Evolutionary conservation across 352 stramenopile species (phyloP).

Genomic region (Aphanomyces cochlioides): DNA sequence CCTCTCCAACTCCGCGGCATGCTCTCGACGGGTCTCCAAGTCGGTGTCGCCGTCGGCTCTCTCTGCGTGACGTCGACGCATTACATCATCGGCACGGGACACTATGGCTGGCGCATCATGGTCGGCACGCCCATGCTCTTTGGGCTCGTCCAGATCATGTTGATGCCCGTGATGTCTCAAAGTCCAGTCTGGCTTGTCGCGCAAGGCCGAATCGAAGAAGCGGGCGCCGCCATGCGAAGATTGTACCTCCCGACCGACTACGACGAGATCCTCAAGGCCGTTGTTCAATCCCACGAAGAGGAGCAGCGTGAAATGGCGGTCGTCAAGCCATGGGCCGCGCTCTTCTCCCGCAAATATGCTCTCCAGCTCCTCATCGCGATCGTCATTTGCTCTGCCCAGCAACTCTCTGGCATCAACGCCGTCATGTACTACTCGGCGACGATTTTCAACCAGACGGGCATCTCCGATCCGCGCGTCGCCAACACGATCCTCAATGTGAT

Average conservation of each 20-base stretch:
- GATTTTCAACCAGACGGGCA: conserved; percentile 56
- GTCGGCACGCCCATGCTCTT: conserved; percentile 53
- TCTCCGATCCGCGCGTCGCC: conserved; percentile 53
- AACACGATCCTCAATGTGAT: conserved; percentile 58
- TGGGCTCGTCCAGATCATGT: conserved; percentile 39
- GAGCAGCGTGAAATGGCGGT: conserved; percentile 6
- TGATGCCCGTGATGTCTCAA: conserved; percentile 30
- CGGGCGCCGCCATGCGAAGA: neutral
- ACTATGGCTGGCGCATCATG: conserved; percentile 38
- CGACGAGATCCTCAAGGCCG: conserved; percentile 3
- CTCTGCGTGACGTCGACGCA: conserved; percentile 44
- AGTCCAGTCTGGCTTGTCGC: conserved; percentile 22
- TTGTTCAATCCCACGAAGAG: conserved; percentile 20
- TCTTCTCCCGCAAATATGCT: conserved; percentile 31
- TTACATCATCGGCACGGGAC: conserved; percentile 36
- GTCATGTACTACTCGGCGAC: conserved; percentile 69
- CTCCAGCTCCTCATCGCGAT: conserved; percentile 51
- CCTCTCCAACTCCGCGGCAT: conserved; percentile 42
- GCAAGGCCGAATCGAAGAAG: conserved; percentile 2
- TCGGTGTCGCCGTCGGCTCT: conserved; percentile 43
- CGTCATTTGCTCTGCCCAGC: conserved; percentile 42
- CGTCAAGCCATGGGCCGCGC: conserved; percentile 17
- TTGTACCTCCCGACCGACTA: conserved; percentile 22
- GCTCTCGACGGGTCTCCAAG: conserved; percentile 42
- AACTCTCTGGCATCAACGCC: conserved; percentile 64